Evolutionary conservation across 371 early-diverging fungal species (phyloP).

Genomic region (Lichtheimia hyalospora): DNA sequence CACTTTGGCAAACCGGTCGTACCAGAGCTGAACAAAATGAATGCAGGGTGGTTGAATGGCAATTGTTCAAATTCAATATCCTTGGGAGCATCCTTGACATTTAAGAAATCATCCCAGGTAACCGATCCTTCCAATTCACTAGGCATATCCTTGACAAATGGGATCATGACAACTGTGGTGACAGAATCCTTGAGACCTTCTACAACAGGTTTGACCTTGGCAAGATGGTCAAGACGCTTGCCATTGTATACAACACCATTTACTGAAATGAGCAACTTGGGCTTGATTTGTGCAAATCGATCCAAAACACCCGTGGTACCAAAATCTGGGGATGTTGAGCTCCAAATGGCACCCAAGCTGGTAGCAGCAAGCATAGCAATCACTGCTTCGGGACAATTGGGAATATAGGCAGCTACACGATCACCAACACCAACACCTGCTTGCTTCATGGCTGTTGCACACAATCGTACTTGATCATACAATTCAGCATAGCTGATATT

Average conservation of each 20-base stretch:
- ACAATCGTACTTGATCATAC: constrained; percentile 67
- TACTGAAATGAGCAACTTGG: constrained; percentile 90
- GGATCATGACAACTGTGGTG: constrained; percentile 75
- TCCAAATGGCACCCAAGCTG: constrained; percentile 96
- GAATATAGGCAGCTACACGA: constrained; percentile 91
- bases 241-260: constrained; percentile 91
- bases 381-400: constrained; percentile 87
- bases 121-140: constrained; percentile 11
- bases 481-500: constrained; percentile 78
- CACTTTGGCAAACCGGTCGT: constrained; percentile 98
- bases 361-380: constrained; percentile 92
- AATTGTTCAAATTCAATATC: constrained; percentile 76
- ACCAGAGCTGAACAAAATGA: constrained; percentile 96
- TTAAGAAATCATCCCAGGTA: constrained; percentile 50
- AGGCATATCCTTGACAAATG: constrained; percentile 54
- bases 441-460: constrained; percentile 72
- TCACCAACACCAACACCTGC: constrained; percentile 84
- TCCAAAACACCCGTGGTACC: constrained; percentile 92
- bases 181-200: constrained; percentile 54
- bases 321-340: constrained; percentile 94
- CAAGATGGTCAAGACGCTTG: constrained; percentile 78
- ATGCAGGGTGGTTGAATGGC: constrained; percentile 93
- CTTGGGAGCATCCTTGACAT: constrained; percentile 13
- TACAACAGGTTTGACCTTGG: constrained; percentile 74
- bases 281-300: constrained; percentile 92